Conservation (phyloP, 257 asterid species). For the Plantago elongata region DNA sequence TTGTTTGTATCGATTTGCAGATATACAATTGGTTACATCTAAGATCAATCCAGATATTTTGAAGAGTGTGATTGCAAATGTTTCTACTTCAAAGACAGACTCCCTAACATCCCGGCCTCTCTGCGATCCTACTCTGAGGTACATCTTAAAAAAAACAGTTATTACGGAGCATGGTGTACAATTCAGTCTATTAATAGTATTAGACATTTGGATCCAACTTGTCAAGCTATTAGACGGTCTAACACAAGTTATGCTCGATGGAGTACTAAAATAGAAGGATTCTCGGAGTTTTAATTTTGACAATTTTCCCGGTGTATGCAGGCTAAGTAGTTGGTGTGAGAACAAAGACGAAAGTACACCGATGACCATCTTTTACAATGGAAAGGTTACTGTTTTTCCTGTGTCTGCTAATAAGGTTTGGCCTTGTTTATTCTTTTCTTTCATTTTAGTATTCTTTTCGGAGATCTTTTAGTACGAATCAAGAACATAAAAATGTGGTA, state of each 20-base stretch:
- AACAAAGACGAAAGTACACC: conserved; percentile 25
- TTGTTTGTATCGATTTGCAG: conserved; percentile 16
- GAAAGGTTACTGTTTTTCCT: conserved; percentile 28
- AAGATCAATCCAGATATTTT: conserved; percentile 53
- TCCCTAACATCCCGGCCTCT: conserved; percentile 1
- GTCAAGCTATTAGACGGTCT: too few relatives aligned
- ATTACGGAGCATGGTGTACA: too few relatives aligned
- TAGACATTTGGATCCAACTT: too few relatives aligned
- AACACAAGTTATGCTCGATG: too few relatives aligned
- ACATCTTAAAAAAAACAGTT: neutral
- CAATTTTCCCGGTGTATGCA: neutral
- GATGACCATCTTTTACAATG: conserved; percentile 42
- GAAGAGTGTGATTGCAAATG: conserved; percentile 36
- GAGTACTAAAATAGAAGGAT: too few relatives aligned
- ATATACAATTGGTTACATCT: conserved; percentile 40
- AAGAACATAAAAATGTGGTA: neutral
- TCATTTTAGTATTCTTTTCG: neutral
- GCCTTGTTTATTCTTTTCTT: neutral
- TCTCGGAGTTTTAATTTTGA: neutral
- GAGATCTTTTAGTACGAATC: neutral
- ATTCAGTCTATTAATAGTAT: too few relatives aligned
- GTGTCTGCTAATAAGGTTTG: conserved; percentile 37
- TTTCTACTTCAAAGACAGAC: conserved; percentile 7
- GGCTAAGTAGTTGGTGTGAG: conserved; percentile 9
- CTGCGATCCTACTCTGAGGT: conserved; percentile 28